Evolutionary conservation across 352 stramenopile species (phyloP).

Genomic region (Pythium utonaiense): DNA sequence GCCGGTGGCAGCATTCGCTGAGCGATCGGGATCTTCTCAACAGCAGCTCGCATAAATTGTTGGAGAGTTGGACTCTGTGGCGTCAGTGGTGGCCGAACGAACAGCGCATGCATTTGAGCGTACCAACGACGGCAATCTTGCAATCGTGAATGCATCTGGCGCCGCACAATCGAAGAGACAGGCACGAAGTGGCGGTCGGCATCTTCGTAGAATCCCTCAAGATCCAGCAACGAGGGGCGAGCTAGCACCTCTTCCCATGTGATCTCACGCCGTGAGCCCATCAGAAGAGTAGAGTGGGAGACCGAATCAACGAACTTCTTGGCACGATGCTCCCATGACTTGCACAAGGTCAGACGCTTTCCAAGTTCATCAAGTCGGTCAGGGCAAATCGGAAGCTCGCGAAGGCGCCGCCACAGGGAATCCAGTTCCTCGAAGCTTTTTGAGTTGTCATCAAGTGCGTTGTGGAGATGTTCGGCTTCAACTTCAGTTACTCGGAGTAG

Average conservation of each 20-base stretch:
- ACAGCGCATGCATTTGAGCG: constrained; percentile 43
- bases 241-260: constrained; percentile 20
- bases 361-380: constrained; percentile 38
- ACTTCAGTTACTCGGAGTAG: constrained; percentile 15
- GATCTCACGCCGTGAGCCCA: constrained; percentile 9
- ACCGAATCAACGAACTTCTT: constrained; percentile 39
- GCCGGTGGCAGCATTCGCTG: constrained; percentile 12
- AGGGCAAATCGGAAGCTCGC: constrained; percentile 36
- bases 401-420: constrained; percentile 22
- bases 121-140: constrained; percentile 74
- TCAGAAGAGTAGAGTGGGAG: background rate
- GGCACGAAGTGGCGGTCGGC: constrained; percentile 60
- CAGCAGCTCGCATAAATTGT: constrained; percentile 43
- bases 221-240: constrained; percentile 40
- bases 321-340: constrained; percentile 47
- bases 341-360: constrained; percentile 49
- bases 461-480: constrained; percentile 13
- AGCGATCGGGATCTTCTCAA: constrained; percentile 30
- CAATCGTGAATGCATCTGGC: constrained; percentile 55
- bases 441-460: constrained; percentile 20
- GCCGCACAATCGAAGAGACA: constrained; percentile 50
- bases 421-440: constrained; percentile 30
- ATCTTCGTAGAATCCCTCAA: constrained; percentile 47
- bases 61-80: constrained; percentile 26
- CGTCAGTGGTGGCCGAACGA: constrained; percentile 42